phyloP scores from a whole-genome alignment of 495 filamentous ascomycete genomes.

The Talaromyces trachyspermus region DNA sequence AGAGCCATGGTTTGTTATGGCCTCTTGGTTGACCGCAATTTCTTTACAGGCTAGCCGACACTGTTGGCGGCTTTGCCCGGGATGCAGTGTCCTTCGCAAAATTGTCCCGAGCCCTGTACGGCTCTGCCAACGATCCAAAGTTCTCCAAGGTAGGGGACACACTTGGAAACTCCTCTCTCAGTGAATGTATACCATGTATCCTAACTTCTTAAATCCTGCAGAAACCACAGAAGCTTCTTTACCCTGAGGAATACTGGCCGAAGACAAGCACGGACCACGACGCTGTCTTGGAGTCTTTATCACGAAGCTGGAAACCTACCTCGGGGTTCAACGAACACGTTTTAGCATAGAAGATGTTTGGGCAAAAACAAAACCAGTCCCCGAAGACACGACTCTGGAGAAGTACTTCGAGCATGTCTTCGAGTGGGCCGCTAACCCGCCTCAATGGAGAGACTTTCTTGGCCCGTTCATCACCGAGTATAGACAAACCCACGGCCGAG shows the following conservation, averaged over 20 bases:
- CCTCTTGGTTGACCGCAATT: not conserved
- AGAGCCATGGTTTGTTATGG: no score
- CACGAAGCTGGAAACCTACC: not conserved
- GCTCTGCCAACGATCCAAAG: not conserved
- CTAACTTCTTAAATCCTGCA: not conserved
- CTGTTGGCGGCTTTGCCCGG: not conserved
- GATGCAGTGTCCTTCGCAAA: not conserved
- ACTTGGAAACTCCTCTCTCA: no score
- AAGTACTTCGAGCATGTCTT: not conserved
- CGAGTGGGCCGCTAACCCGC: not conserved
- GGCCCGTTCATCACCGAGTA: not conserved
- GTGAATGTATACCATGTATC: no score
- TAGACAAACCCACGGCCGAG: not conserved
- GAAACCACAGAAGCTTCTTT: not conserved
- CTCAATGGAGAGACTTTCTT: not conserved
- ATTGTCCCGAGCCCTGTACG: not conserved
- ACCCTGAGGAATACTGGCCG: not conserved
- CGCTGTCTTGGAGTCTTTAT: not conserved
- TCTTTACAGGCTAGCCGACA: not conserved
- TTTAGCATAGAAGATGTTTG: not conserved
- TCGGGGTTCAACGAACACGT: not conserved
- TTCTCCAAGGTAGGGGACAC: not conserved
- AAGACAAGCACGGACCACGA: not conserved
- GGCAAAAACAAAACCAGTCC: not conserved
- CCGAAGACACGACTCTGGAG: not conserved